Percentiles rank a stretch among this genome's conserved stretches.
Conservation (phyloP, 176 grass and related monocot genomes). For the Cocos nucifera region DNA sequence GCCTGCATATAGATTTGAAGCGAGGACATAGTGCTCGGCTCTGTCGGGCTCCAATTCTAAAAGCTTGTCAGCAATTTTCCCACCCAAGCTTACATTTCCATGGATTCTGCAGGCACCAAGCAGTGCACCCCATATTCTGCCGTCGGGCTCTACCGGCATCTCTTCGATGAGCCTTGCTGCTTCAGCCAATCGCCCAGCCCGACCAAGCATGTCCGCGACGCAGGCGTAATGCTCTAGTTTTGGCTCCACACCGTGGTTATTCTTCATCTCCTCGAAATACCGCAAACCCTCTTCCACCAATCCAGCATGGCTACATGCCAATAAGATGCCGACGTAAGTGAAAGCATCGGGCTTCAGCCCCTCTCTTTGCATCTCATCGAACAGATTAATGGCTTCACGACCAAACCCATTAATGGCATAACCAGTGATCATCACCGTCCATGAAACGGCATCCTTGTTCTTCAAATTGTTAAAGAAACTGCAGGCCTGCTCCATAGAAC, state of each 20-base stretch:
- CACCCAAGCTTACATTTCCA: slow-evolving; percentile 37
- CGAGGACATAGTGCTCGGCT: slow-evolving; percentile 47
- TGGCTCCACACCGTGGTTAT: slow-evolving; percentile 12
- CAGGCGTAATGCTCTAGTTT: slow-evolving; percentile 47
- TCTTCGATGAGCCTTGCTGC: slow-evolving; percentile 31
- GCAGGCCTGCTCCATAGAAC: slow-evolving; percentile 39
- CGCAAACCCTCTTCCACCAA: slow-evolving; percentile 36
- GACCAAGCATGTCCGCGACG: slow-evolving; percentile 42
- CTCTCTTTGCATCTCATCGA: slow-evolving; percentile 25
- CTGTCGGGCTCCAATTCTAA: slow-evolving; percentile 52
- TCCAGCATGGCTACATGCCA: slow-evolving; percentile 49
- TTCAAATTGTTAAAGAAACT: slow-evolving; percentile 33
- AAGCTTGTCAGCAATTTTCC: slow-evolving; percentile 22
- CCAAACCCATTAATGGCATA: slow-evolving; percentile 46
- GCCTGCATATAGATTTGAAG: slow-evolving; percentile 53
- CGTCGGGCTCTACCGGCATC: slow-evolving; percentile 42
- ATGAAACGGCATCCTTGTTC: slow-evolving; percentile 33
- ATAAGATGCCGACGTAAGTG: slow-evolving; percentile 47
- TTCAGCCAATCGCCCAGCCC: slow-evolving; percentile 35
- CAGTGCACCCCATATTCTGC: slow-evolving; percentile 39
- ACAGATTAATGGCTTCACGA: slow-evolving; percentile 37
- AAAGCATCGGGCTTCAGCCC: slow-evolving; percentile 41
- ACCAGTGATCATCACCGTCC: slow-evolving; percentile 52
- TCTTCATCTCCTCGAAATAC: slow-evolving; percentile 52
- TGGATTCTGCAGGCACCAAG: slow-evolving; percentile 45